Conservation (phyloP, 805 yeast genomes). For the Diddensiella transvaalensis region DNA sequence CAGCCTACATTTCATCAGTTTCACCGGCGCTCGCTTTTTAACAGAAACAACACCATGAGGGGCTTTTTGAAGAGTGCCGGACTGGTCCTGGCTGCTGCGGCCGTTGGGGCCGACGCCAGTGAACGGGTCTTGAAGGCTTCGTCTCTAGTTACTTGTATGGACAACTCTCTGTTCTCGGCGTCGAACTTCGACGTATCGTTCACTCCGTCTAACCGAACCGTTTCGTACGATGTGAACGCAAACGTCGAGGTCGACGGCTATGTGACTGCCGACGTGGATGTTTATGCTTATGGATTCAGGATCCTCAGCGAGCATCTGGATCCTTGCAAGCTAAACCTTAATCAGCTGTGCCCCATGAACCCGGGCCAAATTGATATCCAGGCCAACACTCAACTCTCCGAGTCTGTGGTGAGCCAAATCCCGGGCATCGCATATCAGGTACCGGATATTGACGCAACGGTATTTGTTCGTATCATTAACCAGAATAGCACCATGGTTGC, state of each 20-base stretch:
- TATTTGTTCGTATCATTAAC: constrained; percentile 45
- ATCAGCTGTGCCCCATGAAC: constrained; percentile 80
- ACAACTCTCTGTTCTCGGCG: constrained; percentile 68
- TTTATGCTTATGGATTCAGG: constrained; percentile 82
- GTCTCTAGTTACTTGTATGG: constrained; percentile 85
- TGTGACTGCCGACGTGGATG: constrained; percentile 64
- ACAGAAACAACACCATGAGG: too few relatives aligned
- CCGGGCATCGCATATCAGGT: constrained; percentile 86
- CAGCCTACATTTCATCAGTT: too few relatives aligned
- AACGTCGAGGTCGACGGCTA: constrained; percentile 64
- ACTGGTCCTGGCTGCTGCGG: too few relatives aligned
- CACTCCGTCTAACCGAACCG: constrained; percentile 64
- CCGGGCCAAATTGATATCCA: constrained; percentile 80
- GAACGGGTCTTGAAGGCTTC: constrained; percentile 51
- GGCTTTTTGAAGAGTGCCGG: too few relatives aligned
- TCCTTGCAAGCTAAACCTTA: constrained; percentile 46
- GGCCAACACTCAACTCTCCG: constrained; percentile 54
- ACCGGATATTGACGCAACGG: constrained; percentile 83
- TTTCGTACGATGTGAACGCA: constrained; percentile 66
- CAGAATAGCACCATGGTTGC: constrained; percentile 42
- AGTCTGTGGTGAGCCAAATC: constrained; percentile 48
- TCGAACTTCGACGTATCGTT: constrained; percentile 69
- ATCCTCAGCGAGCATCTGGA: constrained; percentile 57
- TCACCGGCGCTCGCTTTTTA: too few relatives aligned
- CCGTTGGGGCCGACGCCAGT: too few relatives aligned